Evolutionary conservation across 2,329 filamentous ascomycete species (phyloP).

Genomic region (Alternaria brassicicola): DNA sequence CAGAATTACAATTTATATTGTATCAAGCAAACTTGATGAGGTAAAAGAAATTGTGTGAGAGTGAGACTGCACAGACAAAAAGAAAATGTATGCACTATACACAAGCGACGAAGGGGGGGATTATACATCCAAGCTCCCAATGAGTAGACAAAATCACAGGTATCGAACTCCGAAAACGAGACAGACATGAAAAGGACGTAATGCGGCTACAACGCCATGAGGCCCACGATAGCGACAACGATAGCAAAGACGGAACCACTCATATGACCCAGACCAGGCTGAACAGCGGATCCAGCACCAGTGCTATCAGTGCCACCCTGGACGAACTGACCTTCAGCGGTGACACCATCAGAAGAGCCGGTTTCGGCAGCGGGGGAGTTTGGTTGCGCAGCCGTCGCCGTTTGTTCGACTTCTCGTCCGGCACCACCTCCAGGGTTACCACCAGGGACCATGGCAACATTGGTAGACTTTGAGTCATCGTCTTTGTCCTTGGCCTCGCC

Average conservation of each 20-base stretch:
- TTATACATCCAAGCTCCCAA: background rate
- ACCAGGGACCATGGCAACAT: conserved; percentile 61
- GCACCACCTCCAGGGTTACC: conserved; percentile 59
- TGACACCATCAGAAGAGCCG: conserved; percentile 1
- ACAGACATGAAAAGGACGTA: background rate
- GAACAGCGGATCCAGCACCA: conserved; percentile 25
- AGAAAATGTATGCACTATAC: background rate
- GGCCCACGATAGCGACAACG: conserved; percentile 40
- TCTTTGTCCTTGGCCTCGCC: conserved; percentile 49
- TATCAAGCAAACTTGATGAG: background rate
- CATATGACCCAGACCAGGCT: conserved; percentile 35
- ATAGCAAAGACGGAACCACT: conserved; percentile 44
- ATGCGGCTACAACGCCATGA: conserved; percentile 36
- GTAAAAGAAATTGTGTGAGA: background rate
- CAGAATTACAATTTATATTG: background rate
- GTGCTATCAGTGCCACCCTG: conserved; percentile 26
- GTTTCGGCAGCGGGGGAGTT: conserved; percentile 3
- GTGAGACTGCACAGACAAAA: background rate
- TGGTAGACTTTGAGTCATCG: conserved; percentile 33
- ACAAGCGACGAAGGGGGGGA: background rate
- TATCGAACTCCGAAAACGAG: background rate
- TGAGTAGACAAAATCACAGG: background rate
- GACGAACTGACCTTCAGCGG: conserved; percentile 21
- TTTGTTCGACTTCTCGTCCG: conserved; percentile 47
- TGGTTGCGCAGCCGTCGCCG: conserved; percentile 8